Evolutionary conservation across 2,329 filamentous ascomycete species (phyloP).

Genomic region (Apiospora arundinis): DNA sequence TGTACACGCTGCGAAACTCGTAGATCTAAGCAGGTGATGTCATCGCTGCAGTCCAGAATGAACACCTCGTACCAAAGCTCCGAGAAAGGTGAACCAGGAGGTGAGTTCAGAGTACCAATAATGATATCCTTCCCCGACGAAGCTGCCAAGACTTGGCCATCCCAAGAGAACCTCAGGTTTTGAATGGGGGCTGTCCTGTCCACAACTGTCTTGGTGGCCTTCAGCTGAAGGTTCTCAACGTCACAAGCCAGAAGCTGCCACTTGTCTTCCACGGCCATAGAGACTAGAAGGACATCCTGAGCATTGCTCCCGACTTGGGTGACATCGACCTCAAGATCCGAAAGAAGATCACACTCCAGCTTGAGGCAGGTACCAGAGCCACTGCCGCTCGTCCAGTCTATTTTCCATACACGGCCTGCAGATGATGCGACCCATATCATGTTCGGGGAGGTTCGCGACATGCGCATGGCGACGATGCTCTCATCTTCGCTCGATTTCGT

Average conservation of each 20-base stretch:
- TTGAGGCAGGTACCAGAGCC: conserved; percentile 51
- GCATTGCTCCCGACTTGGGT: conserved; percentile 42
- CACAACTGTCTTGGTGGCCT: conserved; percentile 44
- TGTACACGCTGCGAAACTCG: conserved; percentile 47
- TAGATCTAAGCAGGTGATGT: conserved; percentile 72
- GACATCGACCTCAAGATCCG: conserved; percentile 52
- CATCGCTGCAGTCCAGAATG: conserved; percentile 65
- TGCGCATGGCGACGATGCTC: conserved; percentile 51
- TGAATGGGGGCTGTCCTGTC: conserved; percentile 46
- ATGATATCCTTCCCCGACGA: conserved; percentile 61
- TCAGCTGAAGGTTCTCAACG: conserved; percentile 37
- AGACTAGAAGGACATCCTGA: conserved; percentile 55
- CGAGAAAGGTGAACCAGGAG: conserved; percentile 42
- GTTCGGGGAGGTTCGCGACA: conserved; percentile 51
- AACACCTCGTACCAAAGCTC: conserved; percentile 62
- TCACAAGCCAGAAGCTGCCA: conserved; percentile 56
- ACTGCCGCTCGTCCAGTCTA: conserved; percentile 62
- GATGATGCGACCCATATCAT: conserved; percentile 67
- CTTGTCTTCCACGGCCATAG: conserved; percentile 48
- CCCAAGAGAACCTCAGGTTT: conserved; percentile 57
- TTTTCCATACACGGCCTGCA: conserved; percentile 61
- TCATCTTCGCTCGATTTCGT: conserved; percentile 36
- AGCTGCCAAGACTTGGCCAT: conserved; percentile 65
- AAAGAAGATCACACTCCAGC: conserved; percentile 50
- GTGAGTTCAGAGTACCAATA: conserved; percentile 58